Conservation (phyloP, 2,329 filamentous ascomycete species). For the Leptographium wingfieldii region DNA sequence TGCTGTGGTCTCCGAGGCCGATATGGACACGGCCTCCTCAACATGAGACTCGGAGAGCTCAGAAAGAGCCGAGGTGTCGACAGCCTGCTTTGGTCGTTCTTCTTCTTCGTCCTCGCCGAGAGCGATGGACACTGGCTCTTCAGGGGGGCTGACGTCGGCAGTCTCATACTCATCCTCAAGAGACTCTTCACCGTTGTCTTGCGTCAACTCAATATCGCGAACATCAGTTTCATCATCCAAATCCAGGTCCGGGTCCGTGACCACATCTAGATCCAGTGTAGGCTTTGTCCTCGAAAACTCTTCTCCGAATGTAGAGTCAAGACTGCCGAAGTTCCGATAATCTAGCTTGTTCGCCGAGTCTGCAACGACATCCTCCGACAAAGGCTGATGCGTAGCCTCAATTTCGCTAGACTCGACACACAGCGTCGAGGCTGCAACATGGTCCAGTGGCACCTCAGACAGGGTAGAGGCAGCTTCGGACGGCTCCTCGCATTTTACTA, state of each 20-base stretch:
- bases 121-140: not conserved
- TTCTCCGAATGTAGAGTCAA: not conserved
- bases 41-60: not conserved
- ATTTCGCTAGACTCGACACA: not conserved
- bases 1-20: no score
- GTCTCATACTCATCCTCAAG: not conserved
- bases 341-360: not conserved
- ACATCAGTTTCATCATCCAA: not conserved
- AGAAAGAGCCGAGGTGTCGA: not conserved
- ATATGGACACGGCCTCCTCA: not conserved
- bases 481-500: not conserved
- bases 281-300: constrained; percentile 5
- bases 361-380: not conserved
- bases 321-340: not conserved
- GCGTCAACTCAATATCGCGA: not conserved
- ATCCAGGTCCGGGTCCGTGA: not conserved
- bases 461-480: not conserved
- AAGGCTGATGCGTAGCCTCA: not conserved
- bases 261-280: not conserved
- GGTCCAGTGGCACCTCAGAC: not conserved
- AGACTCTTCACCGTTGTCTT: not conserved
- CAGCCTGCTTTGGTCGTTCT: not conserved
- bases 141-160: not conserved
- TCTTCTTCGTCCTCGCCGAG: not conserved
- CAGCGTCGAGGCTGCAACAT: not conserved